phyloP scores from a whole-genome alignment of 2,329 filamentous ascomycete species.

The Colletotrichum viniferum region DNA sequence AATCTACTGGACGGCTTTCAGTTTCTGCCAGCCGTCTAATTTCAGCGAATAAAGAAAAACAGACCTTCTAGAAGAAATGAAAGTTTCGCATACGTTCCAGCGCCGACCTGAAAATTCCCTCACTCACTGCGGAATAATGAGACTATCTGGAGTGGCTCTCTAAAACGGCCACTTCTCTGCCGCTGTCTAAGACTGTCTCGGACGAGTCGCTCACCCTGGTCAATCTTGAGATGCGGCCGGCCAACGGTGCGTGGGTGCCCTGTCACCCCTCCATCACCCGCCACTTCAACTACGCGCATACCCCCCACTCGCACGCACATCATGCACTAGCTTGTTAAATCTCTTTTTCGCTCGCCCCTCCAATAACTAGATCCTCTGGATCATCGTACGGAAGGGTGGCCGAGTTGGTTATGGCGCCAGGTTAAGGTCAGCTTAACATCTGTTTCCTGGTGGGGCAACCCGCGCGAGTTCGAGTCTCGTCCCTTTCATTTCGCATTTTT shows the following conservation, averaged over 20 bases:
- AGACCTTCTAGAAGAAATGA: not conserved
- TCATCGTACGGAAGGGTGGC: conserved; percentile 11
- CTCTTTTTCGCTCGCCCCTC: fast-evolving
- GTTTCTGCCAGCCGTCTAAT: not conserved
- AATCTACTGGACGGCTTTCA: not conserved
- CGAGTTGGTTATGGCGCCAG: conserved; percentile 23
- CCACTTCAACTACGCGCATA: not conserved
- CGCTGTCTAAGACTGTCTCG: not conserved
- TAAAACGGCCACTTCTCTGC: not conserved
- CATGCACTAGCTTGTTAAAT: not conserved
- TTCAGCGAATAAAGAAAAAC: not conserved
- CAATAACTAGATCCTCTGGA: not conserved
- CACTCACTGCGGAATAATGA: not conserved
- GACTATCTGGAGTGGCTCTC: not conserved
- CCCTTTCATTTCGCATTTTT: conserved; percentile 17
- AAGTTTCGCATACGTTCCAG: not conserved
- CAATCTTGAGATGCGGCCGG: not conserved
- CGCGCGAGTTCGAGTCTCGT: conserved; percentile 23
- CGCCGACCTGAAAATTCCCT: not conserved
- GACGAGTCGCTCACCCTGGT: not conserved
- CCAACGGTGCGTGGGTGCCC: not conserved
- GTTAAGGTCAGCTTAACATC: conserved; percentile 23
- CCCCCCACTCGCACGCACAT: not conserved
- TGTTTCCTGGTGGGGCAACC: conserved; percentile 23
- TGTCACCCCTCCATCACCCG: not conserved